Evolutionary conservation across 2,329 filamentous ascomycete genomes (phyloP).

Genomic region (Phaeosphaeria sp.): DNA sequence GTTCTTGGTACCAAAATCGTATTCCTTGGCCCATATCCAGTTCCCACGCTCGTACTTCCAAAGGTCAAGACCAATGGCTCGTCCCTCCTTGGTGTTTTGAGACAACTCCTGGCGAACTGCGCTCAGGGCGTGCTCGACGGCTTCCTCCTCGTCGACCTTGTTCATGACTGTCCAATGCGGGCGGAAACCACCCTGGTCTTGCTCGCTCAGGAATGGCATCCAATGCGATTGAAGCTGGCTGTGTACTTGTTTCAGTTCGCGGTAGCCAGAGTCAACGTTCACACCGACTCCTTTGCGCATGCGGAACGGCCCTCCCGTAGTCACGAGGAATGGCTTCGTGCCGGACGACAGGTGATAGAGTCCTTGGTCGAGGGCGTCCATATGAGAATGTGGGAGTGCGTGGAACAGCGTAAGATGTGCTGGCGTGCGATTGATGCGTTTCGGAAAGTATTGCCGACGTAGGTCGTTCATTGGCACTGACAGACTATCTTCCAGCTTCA

Average conservation of each 20-base stretch:
- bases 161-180: slow-evolving; percentile 58
- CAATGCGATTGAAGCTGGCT: slow-evolving; percentile 44
- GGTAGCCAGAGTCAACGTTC: slow-evolving; percentile 40
- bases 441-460: slow-evolving; percentile 51
- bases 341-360: slow-evolving; percentile 37
- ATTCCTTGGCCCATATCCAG: slow-evolving; percentile 50
- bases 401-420: slow-evolving; percentile 57
- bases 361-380: slow-evolving; percentile 43
- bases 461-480: slow-evolving; percentile 49
- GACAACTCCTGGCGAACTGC: slow-evolving; percentile 42
- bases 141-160: slow-evolving; percentile 52
- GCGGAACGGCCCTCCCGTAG: slow-evolving; percentile 49
- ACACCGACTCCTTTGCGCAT: slow-evolving; percentile 53
- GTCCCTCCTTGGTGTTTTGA: slow-evolving; percentile 40
- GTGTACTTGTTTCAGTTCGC: slow-evolving; percentile 45
- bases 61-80: slow-evolving; percentile 48
- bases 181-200: slow-evolving; percentile 50
- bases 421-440: slow-evolving; percentile 51
- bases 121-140: slow-evolving; percentile 46
- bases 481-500: slow-evolving; percentile 49
- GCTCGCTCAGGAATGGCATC: slow-evolving; percentile 50
- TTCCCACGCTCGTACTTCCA: slow-evolving; percentile 52
- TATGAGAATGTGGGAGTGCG: slow-evolving; percentile 51
- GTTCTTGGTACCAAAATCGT: slow-evolving; percentile 35
- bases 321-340: slow-evolving; percentile 47